Conservation (phyloP, 2,329 filamentous ascomycete species). For the Colletotrichum trifolii region DNA sequence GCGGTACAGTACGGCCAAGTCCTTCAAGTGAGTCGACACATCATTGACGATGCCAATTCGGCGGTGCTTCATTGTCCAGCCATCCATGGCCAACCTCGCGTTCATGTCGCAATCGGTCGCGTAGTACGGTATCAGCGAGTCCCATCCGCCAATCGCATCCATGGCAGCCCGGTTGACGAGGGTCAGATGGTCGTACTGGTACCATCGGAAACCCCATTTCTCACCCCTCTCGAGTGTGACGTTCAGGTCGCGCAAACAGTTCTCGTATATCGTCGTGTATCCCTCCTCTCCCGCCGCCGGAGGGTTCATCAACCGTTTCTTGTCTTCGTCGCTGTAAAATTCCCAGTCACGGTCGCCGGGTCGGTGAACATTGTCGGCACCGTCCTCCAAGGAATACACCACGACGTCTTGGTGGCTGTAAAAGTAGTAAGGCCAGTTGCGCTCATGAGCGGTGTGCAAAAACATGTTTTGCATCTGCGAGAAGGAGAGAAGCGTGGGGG, state of each 20-base stretch:
- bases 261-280: conserved; percentile 55
- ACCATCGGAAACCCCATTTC: conserved; percentile 65
- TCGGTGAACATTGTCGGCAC: conserved; percentile 33
- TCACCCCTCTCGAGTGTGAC: conserved; percentile 45
- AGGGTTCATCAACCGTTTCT: conserved; percentile 25
- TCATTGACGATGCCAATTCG: conserved; percentile 57
- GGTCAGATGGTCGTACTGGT: conserved; percentile 68
- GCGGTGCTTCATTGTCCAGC: conserved; percentile 53
- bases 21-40: conserved; percentile 56
- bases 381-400: conserved; percentile 52
- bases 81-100: conserved; percentile 57
- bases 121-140: conserved; percentile 68
- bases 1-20: conserved; percentile 58
- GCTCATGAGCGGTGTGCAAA: conserved; percentile 55
- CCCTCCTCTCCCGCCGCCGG: conserved; percentile 46
- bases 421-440: conserved; percentile 62
- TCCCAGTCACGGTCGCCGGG: conserved; percentile 37
- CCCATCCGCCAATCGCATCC: conserved; percentile 65
- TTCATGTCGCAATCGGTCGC: conserved; percentile 68
- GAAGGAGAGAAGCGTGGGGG: conserved; percentile 64
- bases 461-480: conserved; percentile 67
- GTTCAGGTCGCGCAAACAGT: conserved; percentile 50
- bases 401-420: conserved; percentile 69
- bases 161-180: conserved; percentile 65
- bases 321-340: conserved; percentile 36